Percentiles rank a stretch among this genome's conserved stretches.
These are phyloP conservation scores for Priceomyces castillae DNA, from an alignment of 805 yeast species.

Conservation along the genomic window DNA sequence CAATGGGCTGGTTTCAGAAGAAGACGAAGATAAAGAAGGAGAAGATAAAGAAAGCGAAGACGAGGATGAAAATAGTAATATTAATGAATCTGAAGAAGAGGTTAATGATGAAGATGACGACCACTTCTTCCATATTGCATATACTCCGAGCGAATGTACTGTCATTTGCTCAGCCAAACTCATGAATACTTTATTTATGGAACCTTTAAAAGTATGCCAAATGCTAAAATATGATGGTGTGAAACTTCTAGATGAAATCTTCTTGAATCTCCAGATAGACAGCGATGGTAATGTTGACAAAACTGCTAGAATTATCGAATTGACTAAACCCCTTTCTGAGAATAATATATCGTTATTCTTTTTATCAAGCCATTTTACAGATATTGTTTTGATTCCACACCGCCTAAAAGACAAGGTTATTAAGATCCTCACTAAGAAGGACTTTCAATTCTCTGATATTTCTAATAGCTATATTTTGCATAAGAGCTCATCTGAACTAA, in stretches of 20 bases:
- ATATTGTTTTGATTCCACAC: slow-evolving; percentile 58
- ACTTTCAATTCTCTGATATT: slow-evolving; percentile 44
- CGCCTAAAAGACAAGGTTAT: slow-evolving; percentile 44
- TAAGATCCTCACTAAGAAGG: slow-evolving; percentile 39
- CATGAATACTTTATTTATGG: slow-evolving; percentile 37
- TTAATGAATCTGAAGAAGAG: neutral
- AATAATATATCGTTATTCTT: slow-evolving; percentile 60
- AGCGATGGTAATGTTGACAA: slow-evolving; percentile 57
- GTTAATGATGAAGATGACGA: slow-evolving; percentile 35
- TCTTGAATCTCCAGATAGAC: slow-evolving; percentile 55
- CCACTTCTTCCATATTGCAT: slow-evolving; percentile 57
- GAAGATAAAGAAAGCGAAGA: slow-evolving; percentile 1
- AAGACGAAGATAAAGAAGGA: neutral
- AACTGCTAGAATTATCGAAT: slow-evolving; percentile 48
- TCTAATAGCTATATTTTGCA: slow-evolving; percentile 40
- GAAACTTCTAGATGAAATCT: slow-evolving; percentile 41
- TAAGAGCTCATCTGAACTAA: neutral
- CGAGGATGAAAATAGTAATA: slow-evolving; percentile 4
- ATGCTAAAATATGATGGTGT: slow-evolving; percentile 33
- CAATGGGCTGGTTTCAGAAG: neutral
- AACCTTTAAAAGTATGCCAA: slow-evolving; percentile 35
- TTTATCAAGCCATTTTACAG: slow-evolving; percentile 60
- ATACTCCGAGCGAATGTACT: slow-evolving; percentile 62
- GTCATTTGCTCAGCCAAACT: slow-evolving; percentile 47
- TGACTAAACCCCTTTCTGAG: slow-evolving; percentile 57